A percentile compares a stretch with the other conserved stretches of the same genome.
phyloP scores from a whole-genome alignment of 768 basidiomycete species.

The Suillus cothurnatus region DNA sequence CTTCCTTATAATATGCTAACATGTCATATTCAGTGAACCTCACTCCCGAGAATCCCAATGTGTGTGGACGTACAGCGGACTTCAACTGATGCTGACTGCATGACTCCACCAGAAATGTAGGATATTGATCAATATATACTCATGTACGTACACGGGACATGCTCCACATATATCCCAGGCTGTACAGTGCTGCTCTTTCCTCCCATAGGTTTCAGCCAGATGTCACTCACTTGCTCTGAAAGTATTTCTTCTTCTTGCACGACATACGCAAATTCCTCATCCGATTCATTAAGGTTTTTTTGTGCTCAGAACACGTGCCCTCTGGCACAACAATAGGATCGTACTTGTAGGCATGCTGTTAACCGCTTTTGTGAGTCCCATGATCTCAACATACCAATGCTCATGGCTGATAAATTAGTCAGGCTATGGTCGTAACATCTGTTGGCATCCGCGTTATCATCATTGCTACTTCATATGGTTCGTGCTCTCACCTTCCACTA shows the following conservation, averaged over 20 bases:
- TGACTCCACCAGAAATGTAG: not conserved
- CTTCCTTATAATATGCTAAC: not conserved
- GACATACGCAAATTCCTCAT: not conserved
- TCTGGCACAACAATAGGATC: not conserved
- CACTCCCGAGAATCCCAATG: not conserved
- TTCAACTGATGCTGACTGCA: not conserved
- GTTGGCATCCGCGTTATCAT: too few relatives aligned
- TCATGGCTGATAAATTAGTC: too few relatives aligned
- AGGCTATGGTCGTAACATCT: too few relatives aligned
- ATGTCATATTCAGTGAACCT: not conserved
- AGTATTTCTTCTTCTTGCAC: not conserved
- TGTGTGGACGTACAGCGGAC: not conserved
- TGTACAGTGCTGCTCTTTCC: not conserved
- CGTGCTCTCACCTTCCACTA: not conserved
- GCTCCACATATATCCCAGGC: not conserved
- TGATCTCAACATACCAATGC: too few relatives aligned
- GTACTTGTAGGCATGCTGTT: not conserved
- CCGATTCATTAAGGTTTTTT: not conserved
- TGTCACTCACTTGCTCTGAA: not conserved
- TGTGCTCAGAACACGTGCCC: not conserved
- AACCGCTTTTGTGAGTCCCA: not conserved
- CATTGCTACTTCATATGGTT: not conserved
- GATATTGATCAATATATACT: not conserved
- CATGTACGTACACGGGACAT: not conserved
- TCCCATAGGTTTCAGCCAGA: not conserved